Base-by-base conservation (phyloP, 1,284 basidiomycete species). In the Thecaphora frezii region DNA sequence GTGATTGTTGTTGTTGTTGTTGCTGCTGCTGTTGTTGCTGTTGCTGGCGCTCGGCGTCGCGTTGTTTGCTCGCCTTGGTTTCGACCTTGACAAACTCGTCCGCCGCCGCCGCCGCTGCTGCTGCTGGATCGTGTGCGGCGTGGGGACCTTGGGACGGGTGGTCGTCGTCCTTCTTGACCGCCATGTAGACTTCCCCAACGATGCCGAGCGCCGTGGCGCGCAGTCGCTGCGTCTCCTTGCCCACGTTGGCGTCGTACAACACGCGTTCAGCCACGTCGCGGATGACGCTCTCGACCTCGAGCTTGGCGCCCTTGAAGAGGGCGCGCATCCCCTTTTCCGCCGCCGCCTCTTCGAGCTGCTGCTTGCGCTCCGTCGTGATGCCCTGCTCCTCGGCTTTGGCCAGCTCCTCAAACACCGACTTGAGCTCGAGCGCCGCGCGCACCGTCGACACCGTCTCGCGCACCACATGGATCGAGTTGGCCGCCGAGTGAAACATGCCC, bases 371-470 rank as follows among this genome's bases (percentile, higher is more conserved):
- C 0, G 90, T 86, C 3, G 84, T 84, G 49, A 97, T 83, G 85
- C 94, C 96, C 1, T 88, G 86, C 75, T 90, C 88, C 80, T 94
- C 90, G 1, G 78, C 78, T 47, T 76, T 76, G 5, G 72, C 51
- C 26, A 99, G 88, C 78, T 93, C 91, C 73, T 98, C 93, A 66
- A 98, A 99, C 1, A 97, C 91, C 30, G 84, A 83, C 80, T 97
- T 97, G 56, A 99, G 85, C 59, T 78, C 76, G 8, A 78, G 44
- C 13, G 76, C 76, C 3, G 76, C 76, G 0, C 76, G 48, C 1
- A 78, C 70, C 7, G 76, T 77, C 18, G 59, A 66, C 13, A 78
- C 71, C 0, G 76, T 78, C 50, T 77, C 76, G 3, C 73, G 51
- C 1, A 77, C 65, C 1, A 76, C 68, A 51, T 78, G 76, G 33